Conservation (phyloP, 2,329 filamentous ascomycete species). For the Neofusicoccum umdonicola region DNA sequence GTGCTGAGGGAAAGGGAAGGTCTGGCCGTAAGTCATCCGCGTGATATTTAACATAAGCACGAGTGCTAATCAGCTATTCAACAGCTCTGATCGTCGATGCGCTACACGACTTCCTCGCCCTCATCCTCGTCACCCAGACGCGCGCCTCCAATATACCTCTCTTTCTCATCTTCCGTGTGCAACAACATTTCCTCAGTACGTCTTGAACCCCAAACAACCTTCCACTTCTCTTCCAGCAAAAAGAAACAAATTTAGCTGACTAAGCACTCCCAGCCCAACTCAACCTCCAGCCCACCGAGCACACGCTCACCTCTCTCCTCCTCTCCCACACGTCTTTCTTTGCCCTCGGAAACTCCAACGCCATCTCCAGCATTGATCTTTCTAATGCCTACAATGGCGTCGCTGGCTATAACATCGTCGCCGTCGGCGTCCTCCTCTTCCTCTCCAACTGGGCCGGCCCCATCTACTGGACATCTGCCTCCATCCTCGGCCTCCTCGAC, state of each 20-base stretch:
- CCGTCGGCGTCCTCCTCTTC: conserved; percentile 82
- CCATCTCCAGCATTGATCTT: conserved; percentile 92
- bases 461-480: conserved; percentile 76
- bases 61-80: too few relatives aligned
- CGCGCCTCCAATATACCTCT: conserved; percentile 82
- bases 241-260: not conserved
- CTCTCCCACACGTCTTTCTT: conserved; percentile 85
- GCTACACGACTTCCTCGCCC: conserved; percentile 65
- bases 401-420: conserved; percentile 71
- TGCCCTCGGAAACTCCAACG: conserved; percentile 84
- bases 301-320: conserved; percentile 70
- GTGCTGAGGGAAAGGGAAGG: not conserved
- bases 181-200: conserved; percentile 53
- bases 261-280: conserved; percentile 32
- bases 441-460: conserved; percentile 87
- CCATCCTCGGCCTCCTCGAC: conserved; percentile 9
- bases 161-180: conserved; percentile 70
- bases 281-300: conserved; percentile 51
- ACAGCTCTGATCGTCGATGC: conserved; percentile 6
- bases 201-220: not conserved
- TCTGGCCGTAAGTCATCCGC: not conserved
- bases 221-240: not conserved
- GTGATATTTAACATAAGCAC: too few relatives aligned
- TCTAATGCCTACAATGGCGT: conserved; percentile 95
- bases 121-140: conserved; percentile 85